Conservation (phyloP, 2,329 filamentous ascomycete species). For the Nannizziopsis barbatae region DNA sequence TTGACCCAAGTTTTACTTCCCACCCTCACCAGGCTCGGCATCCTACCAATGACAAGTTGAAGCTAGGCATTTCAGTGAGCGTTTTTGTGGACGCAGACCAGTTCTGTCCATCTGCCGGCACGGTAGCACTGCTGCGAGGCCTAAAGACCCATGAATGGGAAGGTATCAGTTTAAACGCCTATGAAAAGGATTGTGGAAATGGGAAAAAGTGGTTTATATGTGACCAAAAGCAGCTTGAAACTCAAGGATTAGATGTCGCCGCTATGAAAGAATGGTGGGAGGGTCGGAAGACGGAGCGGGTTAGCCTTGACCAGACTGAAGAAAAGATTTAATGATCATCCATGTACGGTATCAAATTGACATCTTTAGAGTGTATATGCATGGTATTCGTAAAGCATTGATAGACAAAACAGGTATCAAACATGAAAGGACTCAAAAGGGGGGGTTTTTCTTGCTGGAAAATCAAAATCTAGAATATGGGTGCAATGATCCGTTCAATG, state of each 20-base stretch:
- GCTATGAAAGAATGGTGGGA: slow-evolving; percentile 19
- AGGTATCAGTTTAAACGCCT: slow-evolving; percentile 23
- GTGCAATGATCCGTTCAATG: no score
- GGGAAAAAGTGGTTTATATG: slow-evolving; percentile 20
- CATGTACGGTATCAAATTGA: neutral
- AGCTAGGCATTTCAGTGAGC: slow-evolving; percentile 19
- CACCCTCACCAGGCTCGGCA: neutral
- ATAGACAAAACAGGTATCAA: no score
- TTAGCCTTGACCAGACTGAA: neutral
- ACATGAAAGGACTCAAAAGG: neutral
- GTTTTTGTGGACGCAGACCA: slow-evolving; percentile 22
- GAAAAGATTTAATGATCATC: neutral
- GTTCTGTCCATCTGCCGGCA: slow-evolving; percentile 21
- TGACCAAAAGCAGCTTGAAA: slow-evolving; percentile 14
- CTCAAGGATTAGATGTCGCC: slow-evolving; percentile 15
- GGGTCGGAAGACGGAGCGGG: slow-evolving; percentile 4
- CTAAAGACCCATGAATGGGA: slow-evolving; percentile 24
- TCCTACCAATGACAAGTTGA: neutral
- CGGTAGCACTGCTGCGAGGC: slow-evolving; percentile 21
- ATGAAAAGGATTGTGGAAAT: slow-evolving; percentile 18
- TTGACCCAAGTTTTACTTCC: slow-evolving; percentile 17
- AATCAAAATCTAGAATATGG: no score
- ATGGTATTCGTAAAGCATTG: no score
- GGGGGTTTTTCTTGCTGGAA: no score
- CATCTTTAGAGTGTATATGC: no score